phyloP scores from a whole-genome alignment of 2,329 filamentous ascomycete genomes.

The Ophiocordyceps sinensis region DNA sequence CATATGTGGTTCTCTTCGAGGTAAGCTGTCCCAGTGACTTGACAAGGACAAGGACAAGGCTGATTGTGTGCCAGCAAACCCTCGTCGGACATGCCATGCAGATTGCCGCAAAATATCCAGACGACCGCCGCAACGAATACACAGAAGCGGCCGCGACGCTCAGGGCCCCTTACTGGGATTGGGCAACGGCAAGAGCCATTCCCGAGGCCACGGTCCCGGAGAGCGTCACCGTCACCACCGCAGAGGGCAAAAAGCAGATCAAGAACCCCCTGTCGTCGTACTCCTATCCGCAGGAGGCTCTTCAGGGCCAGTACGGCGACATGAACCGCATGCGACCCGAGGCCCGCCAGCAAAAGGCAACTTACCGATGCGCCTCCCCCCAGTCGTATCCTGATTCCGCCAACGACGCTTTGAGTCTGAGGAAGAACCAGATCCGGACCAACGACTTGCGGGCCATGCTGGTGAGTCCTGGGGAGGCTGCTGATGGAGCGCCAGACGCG shows the following conservation, averaged over 20 bases:
- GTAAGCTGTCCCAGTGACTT: neutral
- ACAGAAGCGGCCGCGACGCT: neutral
- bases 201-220: neutral
- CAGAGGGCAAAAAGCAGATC: neutral
- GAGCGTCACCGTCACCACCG: neutral
- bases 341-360: neutral
- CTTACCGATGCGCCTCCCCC: neutral
- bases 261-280: neutral
- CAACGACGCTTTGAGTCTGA: neutral
- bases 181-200: neutral
- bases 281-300: neutral
- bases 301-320: neutral
- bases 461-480: neutral
- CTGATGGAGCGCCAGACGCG: neutral
- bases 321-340: neutral
- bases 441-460: neutral
- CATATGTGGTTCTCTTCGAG: neutral
- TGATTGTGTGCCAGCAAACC: neutral
- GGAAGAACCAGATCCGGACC: neutral
- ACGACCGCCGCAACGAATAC: neutral
- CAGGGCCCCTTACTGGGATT: neutral
- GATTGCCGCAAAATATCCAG: neutral
- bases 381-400: neutral
- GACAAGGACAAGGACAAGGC: neutral
- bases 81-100: neutral